Base-by-base conservation (phyloP, 306 rosid genomes). In the Quercus suber region DNA sequence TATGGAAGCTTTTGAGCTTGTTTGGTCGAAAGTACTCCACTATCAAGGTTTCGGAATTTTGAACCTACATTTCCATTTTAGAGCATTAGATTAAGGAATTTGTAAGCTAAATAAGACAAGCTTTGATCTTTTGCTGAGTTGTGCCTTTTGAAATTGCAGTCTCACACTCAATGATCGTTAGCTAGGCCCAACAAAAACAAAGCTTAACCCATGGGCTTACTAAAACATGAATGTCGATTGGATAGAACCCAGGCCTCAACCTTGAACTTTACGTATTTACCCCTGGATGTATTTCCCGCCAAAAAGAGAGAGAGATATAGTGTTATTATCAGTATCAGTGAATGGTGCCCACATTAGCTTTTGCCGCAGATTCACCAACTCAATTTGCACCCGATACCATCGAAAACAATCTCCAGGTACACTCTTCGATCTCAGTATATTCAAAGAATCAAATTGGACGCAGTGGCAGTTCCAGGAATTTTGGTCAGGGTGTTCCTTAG, bases 1-100 rank as follows among this genome's bases (percentile, higher is more conserved):
- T 49, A 72, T 79, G 77, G 87, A 90, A 75, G 85, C 96, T 71
- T 89, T 89, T 72, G 80, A 75, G 72, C 60, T 76, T 71, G 88
- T 90, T 76, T 95, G 98, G 98, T 79, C 89, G 7, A 89, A 80
- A 84, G 90, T 90, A 92, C 60, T 88, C 94, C 69, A 77, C 90
- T 53, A 91, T 92, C 84, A 86, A 88, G 97, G 97, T 93, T 27
- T 72, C 0, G 1, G 3, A 37, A 37, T 37, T 37, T 37, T 2
- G 45, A 61, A 31, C 55, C 53, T 49, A 49, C 53, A 37, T 37
- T 37, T 37, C 45, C 45, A 0, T 37, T 37, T 37, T 37, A 37
- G 45, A 37, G 45, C 45, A 37, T 7, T 18, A 18, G 15, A 31
- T 18, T 19, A 1, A 49, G 17, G 53, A 49, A 49, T 10, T 12